Base-by-base conservation (phyloP, 495 filamentous ascomycete species). In the Penicillium cataractarum region DNA sequence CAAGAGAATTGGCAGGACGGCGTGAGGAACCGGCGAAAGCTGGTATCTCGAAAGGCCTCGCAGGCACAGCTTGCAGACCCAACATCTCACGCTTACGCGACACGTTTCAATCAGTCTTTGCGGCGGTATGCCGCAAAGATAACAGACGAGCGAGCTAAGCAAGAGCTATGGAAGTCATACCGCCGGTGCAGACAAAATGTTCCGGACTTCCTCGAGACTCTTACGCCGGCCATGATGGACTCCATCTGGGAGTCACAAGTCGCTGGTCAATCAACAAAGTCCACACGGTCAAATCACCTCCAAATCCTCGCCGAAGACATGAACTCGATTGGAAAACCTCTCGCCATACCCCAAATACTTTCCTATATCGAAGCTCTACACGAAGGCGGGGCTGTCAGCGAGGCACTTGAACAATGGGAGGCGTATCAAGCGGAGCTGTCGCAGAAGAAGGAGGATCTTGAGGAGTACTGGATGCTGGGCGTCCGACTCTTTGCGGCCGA, bases 381-480 rank as follows among this genome's bases (percentile, higher is more conserved):
- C 55, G 72, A 85, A 31, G 81, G 80, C 12, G 88, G 86, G 4
- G 83, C 84, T 63, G 76, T 81, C 48, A 79, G 78, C 2, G 74
- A 84, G 62, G 90, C 90, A 7, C 76, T 91, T 37, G 80, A 85
- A 39, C 75, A 86, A 17, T 92, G 89, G 88, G 82, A 89, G 72
- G 80, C 82, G 57, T 80, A 83, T 33, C 81, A 82, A 44, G 67
- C 71, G 6, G 80, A 79, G 1, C 75, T 89, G 29, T 84, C 82
- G 10, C 72, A 83, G 21, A 78, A 79, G 29, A 80, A 82, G 42
- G 80, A 85, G 44, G 74, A 80, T 35, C 61, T 76, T 27, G 78
- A 82, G 65, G 74, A 79, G 27, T 92, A 89, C 66, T 90, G 83
- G 82, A 83, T 84, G 67, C 82, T 92, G 22, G 91, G 91, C 9